These are phyloP conservation scores for Ceratocystis lukuohia DNA, from an alignment of 2,329 filamentous ascomycete species.

Conservation along the genomic window DNA sequence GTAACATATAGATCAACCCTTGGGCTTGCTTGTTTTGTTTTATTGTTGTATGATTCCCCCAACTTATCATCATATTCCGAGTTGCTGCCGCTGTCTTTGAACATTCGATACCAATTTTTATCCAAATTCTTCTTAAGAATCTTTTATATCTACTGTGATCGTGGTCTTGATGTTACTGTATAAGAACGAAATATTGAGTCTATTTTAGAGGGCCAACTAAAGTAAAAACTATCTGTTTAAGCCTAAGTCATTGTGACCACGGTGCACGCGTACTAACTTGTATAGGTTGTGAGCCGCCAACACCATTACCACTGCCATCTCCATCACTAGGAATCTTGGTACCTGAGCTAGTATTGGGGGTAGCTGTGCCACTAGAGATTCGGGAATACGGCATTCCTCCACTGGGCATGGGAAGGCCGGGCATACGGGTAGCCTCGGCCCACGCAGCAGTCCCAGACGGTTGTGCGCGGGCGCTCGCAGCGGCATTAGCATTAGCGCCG, in stretches of 20 bases:
- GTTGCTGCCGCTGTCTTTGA: conserved; percentile 10
- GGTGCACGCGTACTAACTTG: conserved; percentile 32
- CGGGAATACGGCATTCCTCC: conserved; percentile 31
- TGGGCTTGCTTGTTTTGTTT: conserved; percentile 11
- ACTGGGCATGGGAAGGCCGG: conserved; percentile 23
- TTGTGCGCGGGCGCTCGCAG: not conserved
- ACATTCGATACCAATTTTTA: conserved; percentile 12
- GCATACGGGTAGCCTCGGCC: conserved; percentile 32
- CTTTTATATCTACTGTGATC: not conserved
- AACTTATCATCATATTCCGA: conserved; percentile 14
- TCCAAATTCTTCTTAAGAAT: not conserved
- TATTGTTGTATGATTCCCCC: conserved; percentile 20
- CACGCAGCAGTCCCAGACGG: conserved; percentile 30
- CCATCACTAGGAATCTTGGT: conserved; percentile 15
- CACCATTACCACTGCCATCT: not conserved
- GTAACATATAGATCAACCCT: not conserved
- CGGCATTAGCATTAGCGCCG: not conserved
- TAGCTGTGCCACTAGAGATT: conserved; percentile 20
- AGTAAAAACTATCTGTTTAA: not conserved
- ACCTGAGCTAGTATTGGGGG: not conserved
- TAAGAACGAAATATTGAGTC: no score
- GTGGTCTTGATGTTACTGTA: not conserved
- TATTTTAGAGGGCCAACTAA: no score
- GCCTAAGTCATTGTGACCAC: conserved; percentile 30
- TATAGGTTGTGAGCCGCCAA: conserved; percentile 13